These are phyloP conservation scores for Arabis alpina DNA, from an alignment of 345 rosid genomes.

Conservation along the genomic window DNA sequence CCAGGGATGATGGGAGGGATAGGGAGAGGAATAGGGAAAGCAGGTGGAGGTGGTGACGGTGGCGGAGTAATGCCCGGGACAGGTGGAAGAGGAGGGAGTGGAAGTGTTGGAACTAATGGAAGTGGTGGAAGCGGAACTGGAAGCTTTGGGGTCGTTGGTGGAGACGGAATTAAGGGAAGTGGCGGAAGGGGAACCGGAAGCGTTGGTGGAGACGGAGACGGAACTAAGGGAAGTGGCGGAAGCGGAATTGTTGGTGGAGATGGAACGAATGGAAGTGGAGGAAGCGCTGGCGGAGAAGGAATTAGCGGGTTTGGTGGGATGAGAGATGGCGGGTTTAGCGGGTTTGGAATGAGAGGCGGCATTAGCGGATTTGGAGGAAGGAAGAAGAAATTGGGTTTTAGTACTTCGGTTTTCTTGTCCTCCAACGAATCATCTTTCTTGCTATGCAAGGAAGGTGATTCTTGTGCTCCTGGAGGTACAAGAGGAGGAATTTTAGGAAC, in stretches of 20 bases:
- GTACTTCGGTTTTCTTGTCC: slow-evolving; percentile 22
- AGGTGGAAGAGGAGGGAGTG: slow-evolving; percentile 37
- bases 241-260: slow-evolving; percentile 43
- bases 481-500: slow-evolving; percentile 44
- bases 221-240: slow-evolving; percentile 29
- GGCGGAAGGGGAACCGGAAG: too few relatives aligned
- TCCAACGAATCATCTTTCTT: slow-evolving; percentile 31
- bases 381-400: slow-evolving; percentile 34
- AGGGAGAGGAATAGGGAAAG: slow-evolving; percentile 36
- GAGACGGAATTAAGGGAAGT: too few relatives aligned
- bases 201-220: too few relatives aligned
- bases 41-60: slow-evolving; percentile 46
- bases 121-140: too few relatives aligned
- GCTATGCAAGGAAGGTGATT: slow-evolving; percentile 13
- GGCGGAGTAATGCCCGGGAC: slow-evolving; percentile 43
- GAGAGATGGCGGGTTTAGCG: slow-evolving; percentile 39
- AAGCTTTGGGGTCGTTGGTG: too few relatives aligned
- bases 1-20: slow-evolving; percentile 37
- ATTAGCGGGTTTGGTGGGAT: slow-evolving; percentile 38
- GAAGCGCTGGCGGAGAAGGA: slow-evolving; percentile 59
- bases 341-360: slow-evolving; percentile 43
- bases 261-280: slow-evolving; percentile 54
- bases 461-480: slow-evolving; percentile 28
- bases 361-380: slow-evolving; percentile 43
- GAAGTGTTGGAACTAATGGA: slow-evolving; percentile 34